Evolutionary conservation across 2,329 filamentous ascomycete genomes (phyloP), one percentile per base, ranked within the genome.

Genomic region (Arthrobotrys sinensis): DNA sequence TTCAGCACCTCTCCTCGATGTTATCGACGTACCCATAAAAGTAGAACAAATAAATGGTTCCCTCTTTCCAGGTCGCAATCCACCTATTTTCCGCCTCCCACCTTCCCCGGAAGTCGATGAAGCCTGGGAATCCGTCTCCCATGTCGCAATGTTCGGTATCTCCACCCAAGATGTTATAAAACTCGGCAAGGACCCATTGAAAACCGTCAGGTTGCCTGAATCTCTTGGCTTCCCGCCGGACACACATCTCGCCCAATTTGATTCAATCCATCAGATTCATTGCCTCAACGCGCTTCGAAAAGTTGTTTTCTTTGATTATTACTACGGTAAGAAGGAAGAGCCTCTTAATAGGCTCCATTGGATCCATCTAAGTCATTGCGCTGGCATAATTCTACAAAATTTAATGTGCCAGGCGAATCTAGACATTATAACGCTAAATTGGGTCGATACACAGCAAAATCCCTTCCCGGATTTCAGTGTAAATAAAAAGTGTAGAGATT

Each of bases 281-380:
- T 81, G 80, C 48, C 38, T 81, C 8, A 78, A 81, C 53, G 67
- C 57, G 7, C 62, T 81, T 38, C 76, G 80, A 1, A 80, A 79
- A 46, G 79, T 71, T 14, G 76, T 76, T 5, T 69, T 68, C 60
- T 76, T 53, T 7, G 66, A 81, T 16, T 72, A 81, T 28, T 81
- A 81, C 34, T 36, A 64, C 32, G 66, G 60, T 21, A 50, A 36
- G 19, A 57, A 45, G n/a, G 45, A 77, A 34, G 66, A 67, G 45
- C n/a, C n/a, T 10, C 21, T 48, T 0, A 68, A 67, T 34, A 71
- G 67, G 32, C 60, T 78, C 4, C 48, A 72, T 19, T 78, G 75
- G 75, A 48, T 78, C 14, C 84, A 85, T 69, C 77, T 84, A 4
- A 82, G 83, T 50, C 84, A 85, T 46, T 85, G 84, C 65, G 82